Percentiles rank a stretch among this genome's conserved stretches.
phyloP scores from a whole-genome alignment of 257 asterid species.

The Plantago elongata region DNA sequence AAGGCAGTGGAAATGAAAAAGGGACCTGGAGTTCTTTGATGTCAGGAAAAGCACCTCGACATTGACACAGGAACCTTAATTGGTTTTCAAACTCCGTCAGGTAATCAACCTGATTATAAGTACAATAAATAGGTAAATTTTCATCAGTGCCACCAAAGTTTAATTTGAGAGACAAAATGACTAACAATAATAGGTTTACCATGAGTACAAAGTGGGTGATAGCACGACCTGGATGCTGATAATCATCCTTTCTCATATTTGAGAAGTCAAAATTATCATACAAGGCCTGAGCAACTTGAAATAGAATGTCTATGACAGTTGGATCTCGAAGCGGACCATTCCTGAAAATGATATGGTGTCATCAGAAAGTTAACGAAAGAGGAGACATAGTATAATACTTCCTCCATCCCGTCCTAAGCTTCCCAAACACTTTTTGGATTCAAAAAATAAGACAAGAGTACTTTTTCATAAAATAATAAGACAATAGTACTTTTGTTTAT shows the following conservation, averaged over 20 bases:
- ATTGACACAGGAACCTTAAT: constrained; percentile 66
- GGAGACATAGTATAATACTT: too few species aligned
- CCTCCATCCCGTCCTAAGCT: too few species aligned
- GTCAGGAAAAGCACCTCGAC: constrained; percentile 79
- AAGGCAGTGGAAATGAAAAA: background rate
- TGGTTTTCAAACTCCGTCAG: constrained; percentile 55
- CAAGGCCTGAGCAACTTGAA: constrained; percentile 75
- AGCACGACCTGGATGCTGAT: constrained; percentile 55
- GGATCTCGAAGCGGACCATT: constrained; percentile 54
- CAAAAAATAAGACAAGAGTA: too few species aligned
- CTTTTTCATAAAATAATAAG: too few species aligned
- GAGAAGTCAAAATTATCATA: constrained; percentile 61
- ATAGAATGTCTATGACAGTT: constrained; percentile 55
- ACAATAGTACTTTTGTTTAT: too few species aligned
- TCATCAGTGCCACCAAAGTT: constrained; percentile 16
- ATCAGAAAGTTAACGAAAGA: too few species aligned
- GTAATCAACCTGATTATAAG: constrained; percentile 60
- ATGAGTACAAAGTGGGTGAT: constrained; percentile 59
- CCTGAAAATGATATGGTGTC: constrained; percentile 24
- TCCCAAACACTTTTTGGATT: too few species aligned
- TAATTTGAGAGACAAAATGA: constrained; percentile 17
- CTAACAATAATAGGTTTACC: constrained; percentile 37
- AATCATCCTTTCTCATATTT: constrained; percentile 62
- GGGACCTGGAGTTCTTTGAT: constrained; percentile 68
- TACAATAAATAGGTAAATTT: constrained; percentile 16